These are phyloP conservation scores for Juncus inflexus DNA, from an alignment of 176 grass and related monocot genomes.

Conservation along the genomic window DNA sequence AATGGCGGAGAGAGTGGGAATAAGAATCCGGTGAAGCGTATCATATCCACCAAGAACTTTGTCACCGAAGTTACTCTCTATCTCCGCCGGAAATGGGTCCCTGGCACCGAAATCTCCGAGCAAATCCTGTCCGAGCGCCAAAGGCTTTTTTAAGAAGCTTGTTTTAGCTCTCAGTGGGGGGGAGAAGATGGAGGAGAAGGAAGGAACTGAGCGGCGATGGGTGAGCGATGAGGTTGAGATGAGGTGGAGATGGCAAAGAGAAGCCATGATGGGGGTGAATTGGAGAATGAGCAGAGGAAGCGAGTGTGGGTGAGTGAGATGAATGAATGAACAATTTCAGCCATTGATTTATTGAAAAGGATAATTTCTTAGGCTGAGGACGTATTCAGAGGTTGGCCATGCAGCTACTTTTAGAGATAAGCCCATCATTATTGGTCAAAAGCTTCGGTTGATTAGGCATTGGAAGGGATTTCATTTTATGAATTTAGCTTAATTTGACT, in stretches of 20 bases:
- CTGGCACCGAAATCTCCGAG: constrained; percentile 64
- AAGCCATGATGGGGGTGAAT: constrained; percentile 21
- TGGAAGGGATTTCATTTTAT: too few species aligned
- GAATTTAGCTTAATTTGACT: too few species aligned
- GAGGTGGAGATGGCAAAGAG: neutral
- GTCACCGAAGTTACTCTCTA: constrained; percentile 74
- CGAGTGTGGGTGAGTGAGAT: neutral
- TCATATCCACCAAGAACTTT: constrained; percentile 68
- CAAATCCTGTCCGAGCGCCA: constrained; percentile 36
- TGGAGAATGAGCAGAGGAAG: neutral
- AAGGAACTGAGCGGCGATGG: neutral
- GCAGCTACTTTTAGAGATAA: too few species aligned
- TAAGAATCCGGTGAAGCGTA: constrained; percentile 86
- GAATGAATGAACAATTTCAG: neutral
- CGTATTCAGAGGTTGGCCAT: too few species aligned
- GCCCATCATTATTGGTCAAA: too few species aligned
- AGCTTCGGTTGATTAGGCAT: too few species aligned
- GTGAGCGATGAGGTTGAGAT: neutral
- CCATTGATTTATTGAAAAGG: neutral
- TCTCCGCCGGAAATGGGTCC: constrained; percentile 81
- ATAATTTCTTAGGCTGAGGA: too few species aligned
- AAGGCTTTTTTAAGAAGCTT: neutral
- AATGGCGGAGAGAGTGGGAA: constrained; percentile 64
- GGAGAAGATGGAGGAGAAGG: constrained; percentile 2
- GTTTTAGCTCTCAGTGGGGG: neutral